Conservation (phyloP, 768 basidiomycete genomes). For the Dendrothele bispora region DNA sequence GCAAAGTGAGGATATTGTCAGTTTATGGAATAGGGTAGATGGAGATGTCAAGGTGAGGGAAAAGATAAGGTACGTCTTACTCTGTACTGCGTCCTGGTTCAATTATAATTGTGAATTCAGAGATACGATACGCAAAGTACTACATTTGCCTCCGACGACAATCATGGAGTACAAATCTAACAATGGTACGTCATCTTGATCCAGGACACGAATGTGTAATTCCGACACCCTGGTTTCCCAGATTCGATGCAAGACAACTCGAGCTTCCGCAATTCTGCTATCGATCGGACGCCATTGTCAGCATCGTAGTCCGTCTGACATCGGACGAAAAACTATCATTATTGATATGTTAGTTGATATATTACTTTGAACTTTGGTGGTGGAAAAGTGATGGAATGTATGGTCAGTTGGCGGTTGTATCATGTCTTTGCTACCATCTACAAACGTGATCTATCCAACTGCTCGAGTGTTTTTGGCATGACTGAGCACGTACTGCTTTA, state of each 20-base stretch:
- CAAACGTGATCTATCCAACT: no score
- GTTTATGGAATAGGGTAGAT: slow-evolving; percentile 88
- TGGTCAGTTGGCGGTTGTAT: no score
- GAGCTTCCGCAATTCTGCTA: slow-evolving; percentile 71
- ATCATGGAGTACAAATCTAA: slow-evolving; percentile 96
- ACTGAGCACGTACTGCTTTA: no score
- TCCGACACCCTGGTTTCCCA: slow-evolving; percentile 31
- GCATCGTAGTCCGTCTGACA: slow-evolving; percentile 5
- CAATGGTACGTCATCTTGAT: slow-evolving; percentile 53
- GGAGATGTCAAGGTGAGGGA: slow-evolving; percentile 74
- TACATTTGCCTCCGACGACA: slow-evolving; percentile 75
- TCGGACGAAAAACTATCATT: no score
- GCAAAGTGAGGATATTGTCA: slow-evolving; percentile 91
- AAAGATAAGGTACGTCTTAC: slow-evolving; percentile 68
- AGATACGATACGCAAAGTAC: slow-evolving; percentile 74
- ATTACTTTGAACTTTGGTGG: no score
- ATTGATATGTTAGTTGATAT: no score
- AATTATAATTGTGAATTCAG: slow-evolving; percentile 35
- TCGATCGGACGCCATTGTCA: slow-evolving; percentile 40
- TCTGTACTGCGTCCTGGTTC: background rate
- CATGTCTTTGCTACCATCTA: no score
- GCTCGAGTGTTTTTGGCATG: no score
- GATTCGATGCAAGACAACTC: slow-evolving; percentile 91
- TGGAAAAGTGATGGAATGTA: no score
- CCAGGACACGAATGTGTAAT: slow-evolving; percentile 10